Evolutionary conservation across 306 rosid species (phyloP), one percentile per base, ranked within the genome.

Genomic region (Vigna hirtella): DNA sequence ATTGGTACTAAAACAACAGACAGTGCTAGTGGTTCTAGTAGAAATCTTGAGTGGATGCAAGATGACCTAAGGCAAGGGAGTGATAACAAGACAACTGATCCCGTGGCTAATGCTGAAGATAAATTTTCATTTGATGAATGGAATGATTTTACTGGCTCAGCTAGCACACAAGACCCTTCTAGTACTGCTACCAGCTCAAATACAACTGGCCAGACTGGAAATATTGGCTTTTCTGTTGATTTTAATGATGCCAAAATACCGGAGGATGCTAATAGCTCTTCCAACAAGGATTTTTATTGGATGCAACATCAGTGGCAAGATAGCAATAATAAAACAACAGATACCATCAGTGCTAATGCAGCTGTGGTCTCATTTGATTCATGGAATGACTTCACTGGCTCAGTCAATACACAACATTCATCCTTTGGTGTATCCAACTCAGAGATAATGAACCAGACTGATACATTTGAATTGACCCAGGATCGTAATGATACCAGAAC

Each of bases 311-410:
- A 48, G 69, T 77, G 80, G 85, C 90, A 79, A 70, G 77, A 70
- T 43, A 83, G 74, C 75, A 82, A 65, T 76, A 73, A 83, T 64
- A 81, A 81, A 56, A 66, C 59, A 59, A 84, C 78, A 63, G 84
- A 75, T 81, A 72, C 78, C 56, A 71, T 66, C 77, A 79, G 75
- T 59, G 73, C 53, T 58, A 61, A 36, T 38, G 79, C 73, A 55
- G 86, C 58, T 72, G 83, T 75, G 40, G 90, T 79, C 80, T 77
- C 89, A 32, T 86, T 87, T 76, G 93, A 89, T 77, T 67, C 56
- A 20, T 91, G 91, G 98, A 90, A 93, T 79, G 87, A 85, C 77
- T 88, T 90, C 81, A 69, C 89, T 15, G 85, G 85, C 83, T 88
- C 86, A 3, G 80, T 84, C 68, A 77, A 77, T 56, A 58, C 71